These are phyloP conservation scores for Dittrichia graveolens DNA, from an alignment of 129 eudicot species.

Conservation along the genomic window DNA sequence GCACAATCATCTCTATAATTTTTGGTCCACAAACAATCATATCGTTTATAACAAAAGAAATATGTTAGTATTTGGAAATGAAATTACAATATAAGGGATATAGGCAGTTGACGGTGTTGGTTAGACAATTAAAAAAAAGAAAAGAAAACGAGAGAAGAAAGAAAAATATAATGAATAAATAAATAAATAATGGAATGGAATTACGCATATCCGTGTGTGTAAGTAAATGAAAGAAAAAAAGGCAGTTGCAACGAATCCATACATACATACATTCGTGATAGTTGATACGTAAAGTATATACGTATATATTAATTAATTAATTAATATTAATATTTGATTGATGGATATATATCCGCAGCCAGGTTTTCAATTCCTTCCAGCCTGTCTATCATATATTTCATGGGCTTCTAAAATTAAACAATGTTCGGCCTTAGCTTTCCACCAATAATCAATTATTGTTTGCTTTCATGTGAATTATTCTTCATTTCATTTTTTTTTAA, in stretches of 20 bases:
- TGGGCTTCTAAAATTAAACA: constrained; percentile 12
- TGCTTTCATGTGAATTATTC: not conserved
- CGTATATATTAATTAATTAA: not conserved
- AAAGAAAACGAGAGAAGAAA: too few relatives aligned
- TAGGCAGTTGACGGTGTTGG: too few relatives aligned
- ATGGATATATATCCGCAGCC: not conserved
- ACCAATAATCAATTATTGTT: constrained; percentile 10
- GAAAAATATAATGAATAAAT: too few relatives aligned
- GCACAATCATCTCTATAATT: too few relatives aligned
- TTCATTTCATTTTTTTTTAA: not conserved
- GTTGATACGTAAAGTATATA: constrained; percentile 3
- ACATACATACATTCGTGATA: too few relatives aligned
- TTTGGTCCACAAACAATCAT: too few relatives aligned
- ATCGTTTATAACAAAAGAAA: too few relatives aligned
- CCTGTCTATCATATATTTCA: constrained; percentile 23
- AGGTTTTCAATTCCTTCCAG: constrained; percentile 19
- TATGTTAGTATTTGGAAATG: too few relatives aligned
- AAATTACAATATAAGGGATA: too few relatives aligned
- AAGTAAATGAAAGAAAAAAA: not conserved
- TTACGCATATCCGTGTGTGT: constrained; percentile 12
- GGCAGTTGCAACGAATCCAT: constrained; percentile 35
- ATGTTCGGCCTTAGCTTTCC: not conserved
- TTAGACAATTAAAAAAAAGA: too few relatives aligned
- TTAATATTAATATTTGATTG: too few relatives aligned
- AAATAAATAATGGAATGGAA: constrained; percentile 13